phyloP scores from a whole-genome alignment of 495 filamentous ascomycete genomes.

The Trichoderma asperelloides region DNA sequence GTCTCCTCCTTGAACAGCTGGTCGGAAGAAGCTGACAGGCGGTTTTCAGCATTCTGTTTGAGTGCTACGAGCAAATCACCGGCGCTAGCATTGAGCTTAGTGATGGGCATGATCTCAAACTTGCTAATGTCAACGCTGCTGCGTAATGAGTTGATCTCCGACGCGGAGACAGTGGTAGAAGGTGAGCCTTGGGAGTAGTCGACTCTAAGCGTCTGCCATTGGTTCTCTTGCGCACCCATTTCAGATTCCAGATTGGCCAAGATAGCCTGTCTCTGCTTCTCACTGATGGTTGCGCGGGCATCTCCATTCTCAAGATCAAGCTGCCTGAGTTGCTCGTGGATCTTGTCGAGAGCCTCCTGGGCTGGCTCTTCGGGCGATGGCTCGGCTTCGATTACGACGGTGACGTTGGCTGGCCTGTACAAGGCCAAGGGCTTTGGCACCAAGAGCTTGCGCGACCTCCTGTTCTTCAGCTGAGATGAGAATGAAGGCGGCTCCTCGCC shows the following conservation, averaged over 20 bases:
- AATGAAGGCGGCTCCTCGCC: slow-evolving; percentile 46
- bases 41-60: not conserved
- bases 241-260: slow-evolving; percentile 45
- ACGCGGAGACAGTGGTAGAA: slow-evolving; percentile 32
- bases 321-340: slow-evolving; percentile 41
- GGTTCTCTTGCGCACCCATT: slow-evolving; percentile 41
- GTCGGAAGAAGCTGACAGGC: not conserved
- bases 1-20: not conserved
- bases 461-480: slow-evolving; percentile 34
- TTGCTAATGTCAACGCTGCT: not conserved
- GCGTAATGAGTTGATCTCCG: slow-evolving; percentile 14
- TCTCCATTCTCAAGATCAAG: slow-evolving; percentile 25
- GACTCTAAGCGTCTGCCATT: slow-evolving; percentile 42
- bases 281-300: slow-evolving; percentile 21
- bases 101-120: slow-evolving; percentile 9
- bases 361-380: slow-evolving; percentile 43
- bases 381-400: slow-evolving; percentile 26
- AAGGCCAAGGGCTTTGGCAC: slow-evolving; percentile 41
- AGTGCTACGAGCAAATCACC: not conserved
- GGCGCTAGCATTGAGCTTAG: not conserved
- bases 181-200: slow-evolving; percentile 39
- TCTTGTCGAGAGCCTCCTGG: slow-evolving; percentile 35
- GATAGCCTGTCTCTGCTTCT: slow-evolving; percentile 29
- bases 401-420: slow-evolving; percentile 23
- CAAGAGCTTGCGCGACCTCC: slow-evolving; percentile 33